Evolutionary conservation across 257 asterid genomes (phyloP), one percentile per base, ranked within the genome.

Genomic region (Capsicum chinense): DNA sequence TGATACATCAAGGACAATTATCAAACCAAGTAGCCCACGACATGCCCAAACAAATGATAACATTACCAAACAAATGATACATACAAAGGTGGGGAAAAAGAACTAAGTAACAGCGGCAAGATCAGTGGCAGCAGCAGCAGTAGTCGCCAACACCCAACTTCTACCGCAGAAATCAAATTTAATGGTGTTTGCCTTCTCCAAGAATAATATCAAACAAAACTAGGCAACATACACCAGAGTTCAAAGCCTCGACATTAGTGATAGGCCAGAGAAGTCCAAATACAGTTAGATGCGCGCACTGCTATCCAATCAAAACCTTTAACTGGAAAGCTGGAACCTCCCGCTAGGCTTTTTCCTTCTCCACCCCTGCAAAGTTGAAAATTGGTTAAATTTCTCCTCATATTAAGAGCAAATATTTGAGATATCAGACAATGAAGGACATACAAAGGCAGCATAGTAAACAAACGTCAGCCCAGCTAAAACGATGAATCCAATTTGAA

Each of bases 401-500:
- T 54, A 33, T 63, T 14, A 85, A 15, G 60, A 21, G 70, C 54
- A 85, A 15, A 63, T 0, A 9, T 26, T 60, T 84, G 7, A 66
- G 15, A 66, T 35, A 59, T 33, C 2, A 52, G 33, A 58, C 63
- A 47, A 62, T 17, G 79, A 60, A 60, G 17, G 74, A 89, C 99
- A 89, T 92, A 95, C 99, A 69, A 97, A 92, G 83, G 96, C 96
- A 59, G 92, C 91, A 85, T 97, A 97, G 83, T 97, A 97, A 83
- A 97, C 93, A 88, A 95, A 93, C 73, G 99, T 97, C 90, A 97
- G 91, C 79, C 99, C 98, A 3, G 99, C 99, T 47, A 97, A 88
- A 86, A 88, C 82, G 70, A 97, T 91, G 92, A 97, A 97, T 14
- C 86, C 99, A 68, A 97, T 97, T 88, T 97, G 99, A 89, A 97